phyloP scores from a whole-genome alignment of 805 yeast species.

The Yarrowia sp. region DNA sequence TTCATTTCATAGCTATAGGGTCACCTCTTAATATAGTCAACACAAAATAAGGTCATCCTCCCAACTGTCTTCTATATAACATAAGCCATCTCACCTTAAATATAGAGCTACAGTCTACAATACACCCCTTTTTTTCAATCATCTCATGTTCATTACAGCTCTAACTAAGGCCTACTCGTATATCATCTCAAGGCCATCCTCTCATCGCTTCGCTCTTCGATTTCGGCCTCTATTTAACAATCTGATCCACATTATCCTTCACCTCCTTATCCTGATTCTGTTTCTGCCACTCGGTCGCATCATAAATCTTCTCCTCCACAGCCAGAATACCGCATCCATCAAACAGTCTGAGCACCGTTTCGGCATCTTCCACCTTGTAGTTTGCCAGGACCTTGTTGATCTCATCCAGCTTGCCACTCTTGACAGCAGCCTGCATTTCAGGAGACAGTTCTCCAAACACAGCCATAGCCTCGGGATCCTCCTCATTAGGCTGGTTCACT shows the following conservation, averaged over 20 bases:
- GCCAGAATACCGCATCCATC: slow-evolving; percentile 82
- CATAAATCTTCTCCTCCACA: slow-evolving; percentile 55
- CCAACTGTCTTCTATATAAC: too few relatives aligned
- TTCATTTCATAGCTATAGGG: too few relatives aligned
- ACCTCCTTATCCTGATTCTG: slow-evolving; percentile 25
- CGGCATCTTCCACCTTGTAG: slow-evolving; percentile 76
- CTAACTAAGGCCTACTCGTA: too few relatives aligned
- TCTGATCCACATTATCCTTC: slow-evolving; percentile 12
- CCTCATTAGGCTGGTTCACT: slow-evolving; percentile 64
- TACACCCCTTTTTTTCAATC: too few relatives aligned
- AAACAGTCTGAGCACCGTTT: slow-evolving; percentile 65
- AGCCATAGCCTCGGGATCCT: slow-evolving; percentile 45
- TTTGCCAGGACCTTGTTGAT: slow-evolving; percentile 79
- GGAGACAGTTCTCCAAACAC: slow-evolving; percentile 60
- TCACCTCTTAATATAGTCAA: too few relatives aligned
- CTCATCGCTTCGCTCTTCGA: too few relatives aligned
- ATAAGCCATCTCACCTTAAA: too few relatives aligned
- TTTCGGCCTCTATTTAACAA: not conserved
- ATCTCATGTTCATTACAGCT: too few relatives aligned
- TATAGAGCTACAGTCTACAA: too few relatives aligned
- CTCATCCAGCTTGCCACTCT: slow-evolving; percentile 65
- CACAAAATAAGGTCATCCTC: too few relatives aligned
- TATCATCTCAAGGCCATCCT: too few relatives aligned
- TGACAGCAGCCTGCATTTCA: slow-evolving; percentile 71
- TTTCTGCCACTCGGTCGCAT: slow-evolving; percentile 41